Evolutionary conservation across 768 basidiomycete genomes (phyloP).

Genomic region (Tricholoma bakamatsutake): DNA sequence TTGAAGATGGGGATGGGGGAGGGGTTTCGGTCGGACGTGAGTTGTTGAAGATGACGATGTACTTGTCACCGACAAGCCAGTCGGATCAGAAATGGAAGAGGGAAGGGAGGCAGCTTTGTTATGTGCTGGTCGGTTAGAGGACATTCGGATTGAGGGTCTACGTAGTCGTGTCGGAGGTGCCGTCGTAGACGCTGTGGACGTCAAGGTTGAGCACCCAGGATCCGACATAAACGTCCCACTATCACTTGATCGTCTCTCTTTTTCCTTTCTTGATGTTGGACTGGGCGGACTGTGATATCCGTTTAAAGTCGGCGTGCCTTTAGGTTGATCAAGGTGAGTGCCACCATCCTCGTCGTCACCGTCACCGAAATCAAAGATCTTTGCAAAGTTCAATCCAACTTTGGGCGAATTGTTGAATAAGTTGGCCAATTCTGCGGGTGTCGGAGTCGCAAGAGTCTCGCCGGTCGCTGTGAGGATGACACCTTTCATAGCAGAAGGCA

Average conservation of each 20-base stretch:
- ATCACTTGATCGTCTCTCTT: conserved; percentile 23
- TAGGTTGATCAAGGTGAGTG: conserved; percentile 14
- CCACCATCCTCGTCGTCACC: conserved; percentile 30
- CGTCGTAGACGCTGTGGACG: conserved; percentile 12
- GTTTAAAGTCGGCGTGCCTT: conserved; percentile 20
- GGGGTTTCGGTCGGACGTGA: conserved; percentile 28
- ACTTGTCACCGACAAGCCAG: conserved; percentile 19
- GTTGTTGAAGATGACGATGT: conserved; percentile 15
- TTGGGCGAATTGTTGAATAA: conserved; percentile 66
- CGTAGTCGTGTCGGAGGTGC: conserved; percentile 44
- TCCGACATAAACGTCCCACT: conserved; percentile 9
- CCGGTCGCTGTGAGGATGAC: conserved; percentile 79
- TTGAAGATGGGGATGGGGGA: conserved; percentile 38
- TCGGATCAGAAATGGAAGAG: conserved; percentile 36
- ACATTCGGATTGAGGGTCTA: conserved; percentile 52
- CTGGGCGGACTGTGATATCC: conserved; percentile 31
- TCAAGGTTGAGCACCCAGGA: conserved; percentile 20
- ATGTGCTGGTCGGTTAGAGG: conserved; percentile 28
- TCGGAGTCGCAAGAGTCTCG: conserved; percentile 65
- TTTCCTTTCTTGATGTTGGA: conserved; percentile 44
- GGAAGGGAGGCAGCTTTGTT: conserved; percentile 19
- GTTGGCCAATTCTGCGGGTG: conserved; percentile 57
- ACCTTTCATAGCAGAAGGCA: conserved; percentile 64
- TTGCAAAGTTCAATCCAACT: conserved; percentile 68
- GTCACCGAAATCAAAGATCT: conserved; percentile 68